Evolutionary conservation across 176 grass and related monocot genomes (phyloP).

Genomic region (Luzula sylvatica): DNA sequence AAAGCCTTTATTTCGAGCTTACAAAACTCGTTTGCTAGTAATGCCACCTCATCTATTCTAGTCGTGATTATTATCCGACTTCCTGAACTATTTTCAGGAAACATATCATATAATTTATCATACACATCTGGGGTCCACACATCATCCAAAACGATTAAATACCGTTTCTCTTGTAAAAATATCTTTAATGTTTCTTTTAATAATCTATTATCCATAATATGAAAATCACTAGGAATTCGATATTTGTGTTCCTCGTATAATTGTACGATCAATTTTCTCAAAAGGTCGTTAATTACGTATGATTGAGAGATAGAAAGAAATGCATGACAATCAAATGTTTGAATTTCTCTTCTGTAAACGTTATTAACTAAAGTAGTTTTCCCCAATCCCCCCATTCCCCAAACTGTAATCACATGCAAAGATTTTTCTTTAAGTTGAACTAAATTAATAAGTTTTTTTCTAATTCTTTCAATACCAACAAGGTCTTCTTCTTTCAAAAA

Average conservation of each 20-base stretch:
- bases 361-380: slow-evolving; percentile 29
- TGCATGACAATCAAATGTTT: slow-evolving; percentile 15
- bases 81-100: slow-evolving; percentile 3
- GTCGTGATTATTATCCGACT: slow-evolving; percentile 34
- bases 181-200: not conserved
- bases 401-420: no score
- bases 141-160: slow-evolving; percentile 36
- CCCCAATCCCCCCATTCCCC: slow-evolving; percentile 27
- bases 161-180: slow-evolving; percentile 8
- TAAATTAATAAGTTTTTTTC: not conserved
- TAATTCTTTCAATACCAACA: no score
- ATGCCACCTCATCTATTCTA: slow-evolving; percentile 20
- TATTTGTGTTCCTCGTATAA: not conserved
- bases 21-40: slow-evolving; percentile 7
- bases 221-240: not conserved
- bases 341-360: slow-evolving; percentile 17
- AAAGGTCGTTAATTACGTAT: not conserved
- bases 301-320: slow-evolving; percentile 31
- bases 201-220: slow-evolving; percentile 2
- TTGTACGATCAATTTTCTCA: slow-evolving; percentile 19
- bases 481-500: not conserved
- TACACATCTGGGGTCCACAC: slow-evolving; percentile 12
- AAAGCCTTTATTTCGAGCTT: slow-evolving; percentile 23
- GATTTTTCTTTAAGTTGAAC: no score
- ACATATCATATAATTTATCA: not conserved